Conservation (phyloP, 805 yeast genomes). For the Saturnispora sekii region DNA sequence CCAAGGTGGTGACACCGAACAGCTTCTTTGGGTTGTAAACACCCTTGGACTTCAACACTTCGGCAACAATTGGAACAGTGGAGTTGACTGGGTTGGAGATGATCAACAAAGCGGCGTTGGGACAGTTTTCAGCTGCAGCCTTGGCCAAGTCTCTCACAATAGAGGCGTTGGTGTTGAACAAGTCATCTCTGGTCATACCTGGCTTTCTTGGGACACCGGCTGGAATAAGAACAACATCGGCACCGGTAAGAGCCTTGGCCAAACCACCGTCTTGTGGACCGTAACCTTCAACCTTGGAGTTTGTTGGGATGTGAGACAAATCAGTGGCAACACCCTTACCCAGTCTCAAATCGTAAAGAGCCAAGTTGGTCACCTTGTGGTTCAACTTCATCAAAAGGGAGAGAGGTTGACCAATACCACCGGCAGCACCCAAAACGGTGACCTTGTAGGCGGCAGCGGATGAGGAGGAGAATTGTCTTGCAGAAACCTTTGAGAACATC, state of each 20-base stretch:
- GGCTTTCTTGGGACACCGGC: slow-evolving; percentile 62
- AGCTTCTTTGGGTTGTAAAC: slow-evolving; percentile 43
- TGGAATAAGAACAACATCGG: slow-evolving; percentile 47
- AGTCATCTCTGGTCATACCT: slow-evolving; percentile 57
- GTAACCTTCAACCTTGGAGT: slow-evolving; percentile 19
- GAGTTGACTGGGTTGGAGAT: slow-evolving; percentile 56
- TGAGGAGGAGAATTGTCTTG: slow-evolving; percentile 52
- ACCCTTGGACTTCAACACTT: slow-evolving; percentile 41
- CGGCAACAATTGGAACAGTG: slow-evolving; percentile 52
- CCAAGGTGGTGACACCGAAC: slow-evolving; percentile 53
- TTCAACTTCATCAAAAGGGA: slow-evolving; percentile 71
- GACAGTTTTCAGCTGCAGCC: slow-evolving; percentile 39
- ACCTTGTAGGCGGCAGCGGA: slow-evolving; percentile 65
- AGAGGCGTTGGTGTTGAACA: slow-evolving; percentile 49
- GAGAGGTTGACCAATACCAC: slow-evolving; percentile 92
- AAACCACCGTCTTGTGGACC: slow-evolving; percentile 23
- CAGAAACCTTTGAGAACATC: slow-evolving; percentile 47
- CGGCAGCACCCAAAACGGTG: slow-evolving; percentile 83
- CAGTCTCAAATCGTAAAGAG: slow-evolving; percentile 78
- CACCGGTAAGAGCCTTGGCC: slow-evolving; percentile 32
- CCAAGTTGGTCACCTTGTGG: slow-evolving; percentile 51
- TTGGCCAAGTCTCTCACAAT: slow-evolving; percentile 42
- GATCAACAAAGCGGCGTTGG: slow-evolving; percentile 44
- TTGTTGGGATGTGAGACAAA: slow-evolving; percentile 60
- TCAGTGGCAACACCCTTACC: slow-evolving; percentile 88